Evolutionary conservation across 192 early-diverging fungal genomes (phyloP), one percentile per base, ranked within the genome.

Genomic region (Helicostylum pulchrum): DNA sequence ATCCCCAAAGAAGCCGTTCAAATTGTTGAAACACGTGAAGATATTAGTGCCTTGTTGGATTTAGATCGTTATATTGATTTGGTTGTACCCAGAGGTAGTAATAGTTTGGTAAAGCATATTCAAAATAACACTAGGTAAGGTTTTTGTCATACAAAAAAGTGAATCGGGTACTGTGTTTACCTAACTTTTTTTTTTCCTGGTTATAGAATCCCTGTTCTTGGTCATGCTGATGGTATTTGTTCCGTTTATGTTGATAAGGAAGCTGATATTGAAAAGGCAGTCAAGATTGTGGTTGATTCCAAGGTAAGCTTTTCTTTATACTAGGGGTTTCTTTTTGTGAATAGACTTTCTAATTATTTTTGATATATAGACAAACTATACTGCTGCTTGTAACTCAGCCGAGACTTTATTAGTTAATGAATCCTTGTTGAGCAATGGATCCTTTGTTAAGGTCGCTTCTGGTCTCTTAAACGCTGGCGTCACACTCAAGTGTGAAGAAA

Each of bases 151-250:
- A 45, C 43, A 48, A 10, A 57, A n/a, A 50, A 50, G 49, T 20
- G 49, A 17, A 20, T 6, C 23, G 12, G n/a, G 12, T 43, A 6
- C 20, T 26, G 0, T 26, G 26, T 26, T 26, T 26, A 26, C 26
- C 26, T 26, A 26, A 26, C 26, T 26, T 26, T 26, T 26, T 26
- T 26, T 30, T 14, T 15, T 20, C 31, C 7, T 63, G 14, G 19
- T 58, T 50, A 14, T 71, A 91, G 97, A 54, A 99, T 99, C 64
- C 97, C 97, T 26, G 97, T 99, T n/a, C 82, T 99, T 30, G 97
- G 97, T 48, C 97, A 99, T 68, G 97, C 97, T 32, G 97, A 99
- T 77, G 97, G 97, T 20, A 73, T 99, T 48, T 99, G 97, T 81
- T 88, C 93, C 7, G 85, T 91, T 5, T 99, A 85, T 73, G 69